Percentiles rank a stretch among this genome's conserved stretches.
phyloP scores from a whole-genome alignment of 2,329 filamentous ascomycete species.

The Penicillium sp. region DNA sequence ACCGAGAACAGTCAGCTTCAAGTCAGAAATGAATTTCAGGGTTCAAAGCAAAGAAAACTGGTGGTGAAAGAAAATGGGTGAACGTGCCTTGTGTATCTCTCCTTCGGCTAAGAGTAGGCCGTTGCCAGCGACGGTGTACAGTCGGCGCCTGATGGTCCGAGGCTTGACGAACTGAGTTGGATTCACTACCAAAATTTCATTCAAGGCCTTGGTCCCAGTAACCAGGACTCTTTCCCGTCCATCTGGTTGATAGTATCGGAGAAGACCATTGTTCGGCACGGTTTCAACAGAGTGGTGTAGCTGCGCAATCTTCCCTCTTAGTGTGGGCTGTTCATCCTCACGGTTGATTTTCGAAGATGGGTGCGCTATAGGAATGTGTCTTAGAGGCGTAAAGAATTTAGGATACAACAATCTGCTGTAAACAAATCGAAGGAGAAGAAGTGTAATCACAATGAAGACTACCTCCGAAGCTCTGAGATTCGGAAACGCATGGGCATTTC shows the following conservation, averaged over 20 bases:
- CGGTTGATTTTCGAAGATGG: neutral
- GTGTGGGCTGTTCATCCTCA: neutral
- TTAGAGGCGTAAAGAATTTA: constrained; percentile 54
- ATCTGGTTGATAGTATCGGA: constrained; percentile 61
- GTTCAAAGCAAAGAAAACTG: neutral
- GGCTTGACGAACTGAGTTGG: constrained; percentile 70
- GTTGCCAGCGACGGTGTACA: constrained; percentile 38
- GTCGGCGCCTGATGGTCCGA: constrained; percentile 38
- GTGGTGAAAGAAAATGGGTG: too few relatives aligned
- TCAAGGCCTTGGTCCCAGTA: constrained; percentile 60
- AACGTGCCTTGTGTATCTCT: constrained; percentile 71
- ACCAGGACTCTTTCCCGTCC: constrained; percentile 62
- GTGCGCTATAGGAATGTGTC: constrained; percentile 46
- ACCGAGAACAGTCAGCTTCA: neutral
- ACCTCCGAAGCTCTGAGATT: neutral
- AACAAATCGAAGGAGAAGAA: constrained; percentile 19
- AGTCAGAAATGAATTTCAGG: neutral
- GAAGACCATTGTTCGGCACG: constrained; percentile 64
- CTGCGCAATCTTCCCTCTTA: constrained; percentile 16
- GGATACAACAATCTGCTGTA: constrained; percentile 53
- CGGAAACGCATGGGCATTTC: neutral
- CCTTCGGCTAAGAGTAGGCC: constrained; percentile 72
- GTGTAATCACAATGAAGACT: neutral
- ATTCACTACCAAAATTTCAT: constrained; percentile 65
- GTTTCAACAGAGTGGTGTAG: constrained; percentile 50